phyloP scores from a whole-genome alignment of 257 asterid species.

The Jaltomata sinuosa region DNA sequence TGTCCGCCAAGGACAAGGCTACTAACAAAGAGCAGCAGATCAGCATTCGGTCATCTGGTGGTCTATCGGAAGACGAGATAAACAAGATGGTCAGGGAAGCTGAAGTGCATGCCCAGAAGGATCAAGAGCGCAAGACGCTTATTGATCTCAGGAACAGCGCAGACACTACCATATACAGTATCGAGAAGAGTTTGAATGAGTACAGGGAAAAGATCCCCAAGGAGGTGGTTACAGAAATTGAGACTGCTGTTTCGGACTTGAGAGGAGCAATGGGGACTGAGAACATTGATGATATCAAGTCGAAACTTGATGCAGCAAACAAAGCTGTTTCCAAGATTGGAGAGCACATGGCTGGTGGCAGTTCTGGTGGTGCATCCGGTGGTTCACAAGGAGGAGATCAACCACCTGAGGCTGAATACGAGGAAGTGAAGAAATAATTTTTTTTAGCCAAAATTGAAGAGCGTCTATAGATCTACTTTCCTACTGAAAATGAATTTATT shows the following conservation, averaged over 20 bases:
- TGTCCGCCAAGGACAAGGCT: constrained; percentile 80
- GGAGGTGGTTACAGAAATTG: constrained; percentile 53
- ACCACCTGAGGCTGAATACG: constrained; percentile 70
- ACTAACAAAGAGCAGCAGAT: constrained; percentile 75
- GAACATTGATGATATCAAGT: constrained; percentile 44
- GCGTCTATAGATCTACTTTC: neutral
- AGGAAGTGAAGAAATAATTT: constrained; percentile 66
- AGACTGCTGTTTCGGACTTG: constrained; percentile 50
- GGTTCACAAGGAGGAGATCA: constrained; percentile 55
- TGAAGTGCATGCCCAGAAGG: constrained; percentile 58
- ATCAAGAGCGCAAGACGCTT: constrained; percentile 51
- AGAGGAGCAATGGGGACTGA: constrained; percentile 40
- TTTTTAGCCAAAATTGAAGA: neutral
- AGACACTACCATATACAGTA: constrained; percentile 59
- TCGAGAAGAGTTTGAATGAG: constrained; percentile 62
- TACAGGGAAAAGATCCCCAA: constrained; percentile 61
- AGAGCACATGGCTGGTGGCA: constrained; percentile 58
- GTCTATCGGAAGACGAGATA: constrained; percentile 65
- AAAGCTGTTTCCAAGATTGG: constrained; percentile 78
- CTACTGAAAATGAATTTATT: neutral
- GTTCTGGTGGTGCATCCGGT: constrained; percentile 29
- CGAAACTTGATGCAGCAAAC: constrained; percentile 63
- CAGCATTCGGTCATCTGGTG: constrained; percentile 69
- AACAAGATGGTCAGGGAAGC: constrained; percentile 82
- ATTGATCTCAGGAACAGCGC: constrained; percentile 58